Percentiles rank a stretch among this genome's conserved stretches.
phyloP scores from a whole-genome alignment of 164 flowering plant genomes.

The Magnolia kwangsiensis region DNA sequence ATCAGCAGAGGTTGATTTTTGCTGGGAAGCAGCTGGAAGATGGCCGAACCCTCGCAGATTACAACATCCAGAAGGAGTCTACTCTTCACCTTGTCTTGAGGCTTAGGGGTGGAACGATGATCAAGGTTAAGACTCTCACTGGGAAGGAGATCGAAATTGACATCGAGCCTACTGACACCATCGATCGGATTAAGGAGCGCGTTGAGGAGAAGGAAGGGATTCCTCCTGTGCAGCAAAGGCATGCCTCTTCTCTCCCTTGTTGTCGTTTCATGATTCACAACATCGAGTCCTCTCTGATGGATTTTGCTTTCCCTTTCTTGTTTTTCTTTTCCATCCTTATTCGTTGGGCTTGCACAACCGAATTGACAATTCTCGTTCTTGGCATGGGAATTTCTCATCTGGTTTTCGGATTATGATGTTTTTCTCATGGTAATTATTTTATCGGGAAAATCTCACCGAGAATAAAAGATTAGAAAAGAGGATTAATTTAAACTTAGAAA shows the following conservation, averaged over 20 bases:
- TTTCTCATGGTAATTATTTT: too few relatives aligned
- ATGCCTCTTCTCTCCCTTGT: neutral
- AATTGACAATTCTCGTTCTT: too few relatives aligned
- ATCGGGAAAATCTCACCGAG: too few relatives aligned
- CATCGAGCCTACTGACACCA: constrained; percentile 35
- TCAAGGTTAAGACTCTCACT: constrained; percentile 39
- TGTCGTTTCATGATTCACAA: too few relatives aligned
- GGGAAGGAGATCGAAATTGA: constrained; percentile 40
- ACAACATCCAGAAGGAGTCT: constrained; percentile 39
- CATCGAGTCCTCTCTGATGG: too few relatives aligned
- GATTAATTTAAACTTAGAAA: too few relatives aligned
- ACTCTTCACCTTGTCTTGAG: constrained; percentile 38
- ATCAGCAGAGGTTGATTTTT: constrained; percentile 24
- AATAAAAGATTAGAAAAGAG: too few relatives aligned
- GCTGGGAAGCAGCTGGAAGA: constrained; percentile 41
- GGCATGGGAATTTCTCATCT: too few relatives aligned
- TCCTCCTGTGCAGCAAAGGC: constrained; percentile 43
- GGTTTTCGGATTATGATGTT: too few relatives aligned
- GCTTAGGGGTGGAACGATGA: constrained; percentile 41
- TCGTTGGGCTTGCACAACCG: too few relatives aligned
- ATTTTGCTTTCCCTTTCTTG: too few relatives aligned
- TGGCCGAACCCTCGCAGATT: constrained; percentile 40
- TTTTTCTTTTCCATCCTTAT: too few relatives aligned
- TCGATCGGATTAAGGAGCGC: constrained; percentile 36
- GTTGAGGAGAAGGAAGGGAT: constrained; percentile 46